These are phyloP conservation scores for Fraxinus dipetala DNA, from an alignment of 305 asterid species.

Conservation along the genomic window DNA sequence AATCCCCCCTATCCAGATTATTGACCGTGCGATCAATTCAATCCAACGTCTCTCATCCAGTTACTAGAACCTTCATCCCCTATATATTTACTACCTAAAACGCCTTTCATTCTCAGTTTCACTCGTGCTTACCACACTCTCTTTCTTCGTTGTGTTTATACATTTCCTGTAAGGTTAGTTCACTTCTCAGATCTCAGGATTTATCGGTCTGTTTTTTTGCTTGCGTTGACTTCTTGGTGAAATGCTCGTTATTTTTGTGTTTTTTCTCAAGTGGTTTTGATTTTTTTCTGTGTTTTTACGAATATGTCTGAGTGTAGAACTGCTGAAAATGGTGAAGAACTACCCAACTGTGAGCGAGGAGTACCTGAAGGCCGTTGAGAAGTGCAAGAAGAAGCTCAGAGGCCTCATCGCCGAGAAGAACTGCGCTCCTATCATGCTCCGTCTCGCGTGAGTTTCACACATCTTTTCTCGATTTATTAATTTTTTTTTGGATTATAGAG, in stretches of 20 bases:
- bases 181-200: neutral
- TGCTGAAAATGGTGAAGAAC: slow-evolving; percentile 59
- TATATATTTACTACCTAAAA: neutral
- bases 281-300: slow-evolving; percentile 3
- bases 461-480: neutral
- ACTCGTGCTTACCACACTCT: slow-evolving; percentile 48
- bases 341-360: slow-evolving; percentile 86
- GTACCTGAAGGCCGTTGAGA: slow-evolving; percentile 73
- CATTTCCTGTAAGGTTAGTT: neutral
- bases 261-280: neutral
- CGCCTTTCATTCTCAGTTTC: neutral
- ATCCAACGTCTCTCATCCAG: slow-evolving; percentile 37
- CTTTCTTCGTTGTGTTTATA: slow-evolving; percentile 18
- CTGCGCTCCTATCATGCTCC: slow-evolving; percentile 92
- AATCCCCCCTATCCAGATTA: slow-evolving; percentile 34
- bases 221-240: neutral
- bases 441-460: slow-evolving; percentile 58
- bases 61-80: slow-evolving; percentile 37
- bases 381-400: slow-evolving; percentile 75
- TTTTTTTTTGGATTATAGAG: neutral
- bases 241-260: neutral
- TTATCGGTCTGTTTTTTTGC: neutral
- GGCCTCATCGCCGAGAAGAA: slow-evolving; percentile 88
- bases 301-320: slow-evolving; percentile 25
- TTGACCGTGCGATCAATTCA: slow-evolving; percentile 33